Evolutionary conservation across 2,329 filamentous ascomycete species (phyloP), one percentile per base, ranked within the genome.

Genomic region (Conoideocrella luteorostrata): DNA sequence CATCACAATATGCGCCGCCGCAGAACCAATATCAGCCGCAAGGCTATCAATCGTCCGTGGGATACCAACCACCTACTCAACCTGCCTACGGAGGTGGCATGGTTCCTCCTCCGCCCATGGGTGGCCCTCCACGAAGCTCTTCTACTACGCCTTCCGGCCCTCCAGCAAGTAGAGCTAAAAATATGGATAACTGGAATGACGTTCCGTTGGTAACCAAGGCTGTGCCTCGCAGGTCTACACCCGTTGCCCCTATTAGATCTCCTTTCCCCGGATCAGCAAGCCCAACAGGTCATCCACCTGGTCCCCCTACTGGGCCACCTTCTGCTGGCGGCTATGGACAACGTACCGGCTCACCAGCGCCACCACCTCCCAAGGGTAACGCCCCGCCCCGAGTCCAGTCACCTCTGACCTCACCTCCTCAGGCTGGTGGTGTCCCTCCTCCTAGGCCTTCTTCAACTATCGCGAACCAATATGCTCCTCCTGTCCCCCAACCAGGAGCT

Each of bases 171-270:
- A 81, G 80, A 57, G 71, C 78, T 45, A 83, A 82, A 58, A 84
- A 85, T 50, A 82, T 83, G 50, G 79, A 83, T 22, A 85, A 86
- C 54, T 98, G 93, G 93, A 98, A 98, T 55, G 93, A 98, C 63
- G 84, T 94, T 41, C 93, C 93, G 2, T 77, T 95, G 56, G 86
- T 97, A 36, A 75, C 79, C 36, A 88, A 91, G 69, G 70, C 77
- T 43, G 75, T 84, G n/a, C 76, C 78, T 12, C 81, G 90, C 52
- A 80, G 84, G 59, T 74, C 75, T 36, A 96, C 91, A 1, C 88
- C 90, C 44, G 70, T 80, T 17, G 77, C 80, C 41, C 71, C 84
- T 3, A 80, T 89, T 40, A 79, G 74, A n/a, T 80, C 86, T 15
- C 87, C 88, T 7, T 95, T 93, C 70, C 75, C 80, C 2, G 78